Evolutionary conservation across 2,329 filamentous ascomycete genomes (phyloP), one percentile per base, ranked within the genome.

Genomic region (Diplodia scrobiculata): DNA sequence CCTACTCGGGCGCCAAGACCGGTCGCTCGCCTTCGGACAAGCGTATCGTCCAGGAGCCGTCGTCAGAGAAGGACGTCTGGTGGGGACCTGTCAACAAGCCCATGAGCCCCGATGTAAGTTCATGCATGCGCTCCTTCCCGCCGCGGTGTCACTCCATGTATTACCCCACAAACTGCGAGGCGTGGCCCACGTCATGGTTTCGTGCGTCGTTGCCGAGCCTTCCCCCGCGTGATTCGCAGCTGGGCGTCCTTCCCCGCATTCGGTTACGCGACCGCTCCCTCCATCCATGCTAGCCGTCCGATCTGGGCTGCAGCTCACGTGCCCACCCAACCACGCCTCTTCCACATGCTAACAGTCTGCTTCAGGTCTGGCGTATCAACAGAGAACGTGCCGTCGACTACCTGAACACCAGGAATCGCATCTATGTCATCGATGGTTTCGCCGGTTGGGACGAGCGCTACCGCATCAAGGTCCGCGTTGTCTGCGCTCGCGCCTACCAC

Each of bases 41-140:
- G 89, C 90, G 95, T 79, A 91, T 99, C 77, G 95, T 99, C 77
- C 88, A 96, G 83, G 95, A 99, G 80, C 83, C 89, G 68, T 84
- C 87, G 69, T 98, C 95, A 70, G 89, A 97, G 79, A 89, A 95
- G 66, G 88, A 99, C 68, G 86, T 99, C 76, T 99, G 95, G 95
- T 98, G 95, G 95, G 95, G 95, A 75, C 94, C 95, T 66, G 95
- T 99, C 73, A 99, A 99, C 86, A 98, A 98, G 87, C 91, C 94
- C 77, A 99, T 99, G 95, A 89, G 87, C 72, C 87, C 92, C 74
- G 93, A 98, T 80, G 95, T 98, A 89, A 88, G 91, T 83, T 10
- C 41, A 62, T 50, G 58, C 58, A 62, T 27, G 58, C 51, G 58
- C 48, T 62, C 53, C 54, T 21, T 66, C 52, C 29, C 47, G 54